Percentiles rank a stretch among this genome's conserved stretches.
phyloP scores from a whole-genome alignment of 2,329 filamentous ascomycete species.

The Scytalidium sp. region DNA sequence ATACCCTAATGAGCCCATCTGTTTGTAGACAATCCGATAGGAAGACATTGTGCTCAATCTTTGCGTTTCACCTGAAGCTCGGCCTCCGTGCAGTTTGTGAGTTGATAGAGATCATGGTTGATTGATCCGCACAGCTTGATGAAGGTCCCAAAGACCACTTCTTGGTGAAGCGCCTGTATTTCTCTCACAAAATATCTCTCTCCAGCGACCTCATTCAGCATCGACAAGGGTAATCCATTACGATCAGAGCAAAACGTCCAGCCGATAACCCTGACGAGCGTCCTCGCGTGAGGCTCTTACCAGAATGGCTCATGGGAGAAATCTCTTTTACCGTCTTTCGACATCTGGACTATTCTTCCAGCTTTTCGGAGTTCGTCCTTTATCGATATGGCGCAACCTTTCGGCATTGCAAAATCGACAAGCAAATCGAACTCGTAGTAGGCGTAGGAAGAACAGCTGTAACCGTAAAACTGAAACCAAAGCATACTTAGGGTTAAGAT shows the following conservation, averaged over 20 bases:
- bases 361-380: slow-evolving; percentile 44
- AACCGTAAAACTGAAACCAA: slow-evolving; percentile 76
- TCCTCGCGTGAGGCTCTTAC: slow-evolving; percentile 72
- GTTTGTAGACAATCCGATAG: slow-evolving; percentile 27
- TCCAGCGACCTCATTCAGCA: slow-evolving; percentile 30
- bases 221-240: slow-evolving; percentile 51
- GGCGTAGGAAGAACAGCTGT: slow-evolving; percentile 63
- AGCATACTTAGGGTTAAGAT: slow-evolving; percentile 94
- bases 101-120: slow-evolving; percentile 22
- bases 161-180: slow-evolving; percentile 35
- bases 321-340: slow-evolving; percentile 47
- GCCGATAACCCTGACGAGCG: slow-evolving; percentile 71
- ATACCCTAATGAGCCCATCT: slow-evolving; percentile 21
- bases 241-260: slow-evolving; percentile 66
- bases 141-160: slow-evolving; percentile 51
- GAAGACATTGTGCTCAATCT: slow-evolving; percentile 27
- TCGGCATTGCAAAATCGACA: slow-evolving; percentile 26
- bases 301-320: slow-evolving; percentile 70
- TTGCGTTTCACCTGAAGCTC: slow-evolving; percentile 13
- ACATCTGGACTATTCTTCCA: slow-evolving; percentile 56
- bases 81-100: slow-evolving; percentile 17
- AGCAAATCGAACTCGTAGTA: slow-evolving; percentile 52
- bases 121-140: slow-evolving; percentile 20
- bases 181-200: slow-evolving; percentile 38
- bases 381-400: slow-evolving; percentile 50